Evolutionary conservation across 257 asterid genomes (phyloP).

Genomic region (Plantago major): DNA sequence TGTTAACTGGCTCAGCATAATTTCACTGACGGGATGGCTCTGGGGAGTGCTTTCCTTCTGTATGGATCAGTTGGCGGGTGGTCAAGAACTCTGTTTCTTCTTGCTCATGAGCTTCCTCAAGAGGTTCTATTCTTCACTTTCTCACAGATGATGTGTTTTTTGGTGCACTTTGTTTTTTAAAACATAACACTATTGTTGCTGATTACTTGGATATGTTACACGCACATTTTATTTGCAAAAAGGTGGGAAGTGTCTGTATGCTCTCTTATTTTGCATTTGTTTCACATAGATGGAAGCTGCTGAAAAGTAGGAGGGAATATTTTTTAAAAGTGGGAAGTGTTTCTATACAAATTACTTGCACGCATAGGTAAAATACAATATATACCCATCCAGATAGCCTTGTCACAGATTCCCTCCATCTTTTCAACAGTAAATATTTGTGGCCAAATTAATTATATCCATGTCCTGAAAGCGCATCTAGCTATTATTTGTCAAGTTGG

Average conservation of each 20-base stretch:
- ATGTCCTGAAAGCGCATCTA: too few species aligned
- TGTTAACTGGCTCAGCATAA: constrained; percentile 65
- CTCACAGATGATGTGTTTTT: constrained; percentile 3
- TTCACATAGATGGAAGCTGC: too few species aligned
- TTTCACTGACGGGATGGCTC: constrained; percentile 98
- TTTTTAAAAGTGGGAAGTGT: not conserved
- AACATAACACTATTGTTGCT: not conserved
- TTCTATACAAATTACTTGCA: not conserved
- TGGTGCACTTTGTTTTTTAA: not conserved
- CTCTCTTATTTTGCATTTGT: too few species aligned
- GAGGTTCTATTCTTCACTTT: constrained; percentile 51
- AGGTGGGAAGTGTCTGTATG: not conserved
- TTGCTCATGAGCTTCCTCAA: constrained; percentile 99
- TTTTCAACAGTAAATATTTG: too few species aligned
- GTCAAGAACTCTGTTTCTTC: constrained; percentile 95
- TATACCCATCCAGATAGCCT: too few species aligned
- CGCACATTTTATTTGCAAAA: not conserved
- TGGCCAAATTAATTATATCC: too few species aligned
- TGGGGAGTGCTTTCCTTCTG: constrained; percentile 97
- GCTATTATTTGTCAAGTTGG: too few species aligned
- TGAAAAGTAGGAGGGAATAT: too few species aligned
- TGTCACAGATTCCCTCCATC: too few species aligned
- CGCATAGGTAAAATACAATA: too few species aligned
- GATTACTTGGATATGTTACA: not conserved
- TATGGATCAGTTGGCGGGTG: constrained; percentile 99